These are phyloP conservation scores for Chernovozyma aurita DNA, from an alignment of 1,139 yeast species.

Conservation along the genomic window DNA sequence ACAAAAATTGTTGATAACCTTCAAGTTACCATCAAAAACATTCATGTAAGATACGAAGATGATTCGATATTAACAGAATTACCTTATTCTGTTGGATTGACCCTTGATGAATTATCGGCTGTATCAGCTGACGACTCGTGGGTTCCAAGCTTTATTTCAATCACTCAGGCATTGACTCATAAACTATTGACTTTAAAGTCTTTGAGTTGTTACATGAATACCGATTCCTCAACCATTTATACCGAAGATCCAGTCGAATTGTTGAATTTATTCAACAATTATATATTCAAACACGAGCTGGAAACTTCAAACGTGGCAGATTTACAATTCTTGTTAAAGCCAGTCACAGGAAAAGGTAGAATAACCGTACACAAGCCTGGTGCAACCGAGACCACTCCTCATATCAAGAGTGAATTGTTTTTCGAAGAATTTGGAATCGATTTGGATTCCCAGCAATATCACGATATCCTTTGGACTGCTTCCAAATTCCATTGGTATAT, in stretches of 20 bases:
- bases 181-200: constrained; percentile 75
- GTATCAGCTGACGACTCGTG: constrained; percentile 83
- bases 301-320: constrained; percentile 18
- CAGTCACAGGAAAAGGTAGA: constrained; percentile 87
- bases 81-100: constrained; percentile 81
- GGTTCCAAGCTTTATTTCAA: constrained; percentile 81
- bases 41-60: constrained; percentile 91
- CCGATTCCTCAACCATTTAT: constrained; percentile 52
- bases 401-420: constrained; percentile 66
- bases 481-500: constrained; percentile 77
- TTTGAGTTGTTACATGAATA: constrained; percentile 82
- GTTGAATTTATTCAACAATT: constrained; percentile 35
- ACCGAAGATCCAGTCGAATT: constrained; percentile 41
- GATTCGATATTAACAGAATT: constrained; percentile 55
- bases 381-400: constrained; percentile 65
- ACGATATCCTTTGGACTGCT: constrained; percentile 75
- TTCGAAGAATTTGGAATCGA: constrained; percentile 87
- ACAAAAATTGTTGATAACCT: constrained; percentile 90
- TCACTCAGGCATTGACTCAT: constrained; percentile 62
- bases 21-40: constrained; percentile 88
- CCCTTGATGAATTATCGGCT: constrained; percentile 84
- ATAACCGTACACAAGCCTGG: constrained; percentile 77
- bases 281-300: constrained; percentile 19
- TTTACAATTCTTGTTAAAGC: constrained; percentile 70
- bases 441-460: constrained; percentile 79